Evolutionary conservation across 768 basidiomycete species (phyloP), one percentile per base, ranked within the genome.

Genomic region (Rhodotorula taiwanensis): DNA sequence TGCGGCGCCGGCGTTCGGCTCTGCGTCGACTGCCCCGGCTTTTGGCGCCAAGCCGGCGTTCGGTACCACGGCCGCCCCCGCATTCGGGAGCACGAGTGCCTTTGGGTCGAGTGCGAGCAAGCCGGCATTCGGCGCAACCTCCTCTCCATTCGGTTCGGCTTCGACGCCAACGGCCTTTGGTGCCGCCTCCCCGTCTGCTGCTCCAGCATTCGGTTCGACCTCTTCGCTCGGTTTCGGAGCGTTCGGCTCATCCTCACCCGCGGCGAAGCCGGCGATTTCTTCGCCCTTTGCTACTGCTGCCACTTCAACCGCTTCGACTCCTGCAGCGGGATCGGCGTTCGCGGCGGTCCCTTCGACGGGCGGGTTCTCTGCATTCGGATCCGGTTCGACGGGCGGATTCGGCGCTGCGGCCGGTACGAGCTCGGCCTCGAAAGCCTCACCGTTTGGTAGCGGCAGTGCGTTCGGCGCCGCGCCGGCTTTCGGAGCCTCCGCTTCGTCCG

Each of bases 211-310:
- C 10, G 58, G 55, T 23, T 4, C 43, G 4, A 5, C 53, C n/a
- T 55, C 59, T 36, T 15, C 55, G 31, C 53, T 58, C n/a, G 53
- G 63, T 15, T 27, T 33, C 31, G 57, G n/a, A 2, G 52, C 36
- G 3, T 4, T 8, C 2, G 34, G 33, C 6, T 9, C n/a, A n/a
- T n/a, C n/a, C n/a, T n/a, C n/a, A n/a, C n/a, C 34, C 5, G 33
- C 47, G 47, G 49, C 45, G 14, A 47, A 47, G 45, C 45, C 45
- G n/a, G 25, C n/a, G 8, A 7, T 27, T 5, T 2, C 49, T 21
- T 50, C 49, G 2, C 30, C 30, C 7, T 55, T 55, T 13, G 52
- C 52, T 5, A 10, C 54, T 9, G 11, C 43, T 20, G 53, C 42
- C 7, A 28, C 53, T 21, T 30, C 43, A 6, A 27, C 36, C n/a